These are phyloP conservation scores for Cytospora piceae DNA, from an alignment of 2,329 filamentous ascomycete genomes.

Conservation along the genomic window DNA sequence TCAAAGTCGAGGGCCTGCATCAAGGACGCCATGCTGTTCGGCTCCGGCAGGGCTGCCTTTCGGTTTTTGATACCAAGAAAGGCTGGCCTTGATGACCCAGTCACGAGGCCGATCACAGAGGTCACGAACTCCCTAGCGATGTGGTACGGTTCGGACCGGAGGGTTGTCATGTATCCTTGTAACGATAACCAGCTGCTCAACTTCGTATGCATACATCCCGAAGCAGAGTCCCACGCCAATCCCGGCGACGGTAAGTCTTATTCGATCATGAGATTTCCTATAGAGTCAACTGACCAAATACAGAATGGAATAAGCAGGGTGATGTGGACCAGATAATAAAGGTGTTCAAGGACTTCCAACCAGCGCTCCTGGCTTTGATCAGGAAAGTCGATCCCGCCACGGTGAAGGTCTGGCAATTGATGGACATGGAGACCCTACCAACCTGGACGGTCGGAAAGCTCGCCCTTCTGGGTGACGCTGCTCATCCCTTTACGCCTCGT, in stretches of 20 bases:
- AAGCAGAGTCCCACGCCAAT: conserved; percentile 42
- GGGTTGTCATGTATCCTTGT: conserved; percentile 54
- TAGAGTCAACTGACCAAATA: conserved; percentile 24
- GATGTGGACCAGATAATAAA: conserved; percentile 44
- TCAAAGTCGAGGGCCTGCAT: conserved; percentile 38
- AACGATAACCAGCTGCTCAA: conserved; percentile 49
- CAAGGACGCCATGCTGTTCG: conserved; percentile 40
- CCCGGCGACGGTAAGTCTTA: conserved; percentile 38
- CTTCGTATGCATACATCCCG: conserved; percentile 57
- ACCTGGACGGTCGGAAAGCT: conserved; percentile 58
- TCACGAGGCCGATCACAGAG: conserved; percentile 40
- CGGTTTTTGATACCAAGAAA: conserved; percentile 55
- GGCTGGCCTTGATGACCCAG: conserved; percentile 39
- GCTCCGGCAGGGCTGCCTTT: conserved; percentile 60
- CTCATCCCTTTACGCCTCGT: conserved; percentile 69
- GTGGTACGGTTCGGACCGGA: conserved; percentile 47
- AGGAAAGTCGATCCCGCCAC: conserved; percentile 47
- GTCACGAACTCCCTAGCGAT: conserved; percentile 40
- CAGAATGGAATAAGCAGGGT: conserved; percentile 46
- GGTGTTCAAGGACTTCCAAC: conserved; percentile 48
- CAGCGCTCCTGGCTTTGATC: conserved; percentile 44
- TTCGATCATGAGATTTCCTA: neutral
- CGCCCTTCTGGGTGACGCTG: conserved; percentile 67
- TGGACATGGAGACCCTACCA: conserved; percentile 64
- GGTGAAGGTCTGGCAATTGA: conserved; percentile 60